Percentiles rank a stretch among this genome's conserved stretches.
Conservation (phyloP, 108 stramenopile genomes). For the Fragilaria crotonensis region DNA sequence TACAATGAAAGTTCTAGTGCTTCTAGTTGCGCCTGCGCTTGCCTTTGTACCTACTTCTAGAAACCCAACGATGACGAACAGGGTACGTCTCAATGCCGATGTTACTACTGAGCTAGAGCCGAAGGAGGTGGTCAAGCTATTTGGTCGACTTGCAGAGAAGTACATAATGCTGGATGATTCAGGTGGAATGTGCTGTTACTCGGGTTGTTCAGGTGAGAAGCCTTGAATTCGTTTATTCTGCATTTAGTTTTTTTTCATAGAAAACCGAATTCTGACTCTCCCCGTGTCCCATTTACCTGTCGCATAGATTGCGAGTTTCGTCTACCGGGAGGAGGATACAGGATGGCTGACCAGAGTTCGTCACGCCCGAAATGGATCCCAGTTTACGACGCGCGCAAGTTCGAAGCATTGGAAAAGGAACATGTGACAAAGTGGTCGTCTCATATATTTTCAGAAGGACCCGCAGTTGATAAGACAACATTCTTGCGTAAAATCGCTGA, state of each 20-base stretch:
- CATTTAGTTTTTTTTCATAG: conserved; percentile 5
- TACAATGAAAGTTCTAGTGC: too few relatives aligned
- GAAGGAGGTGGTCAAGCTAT: conserved; percentile 73
- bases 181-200: conserved; percentile 82
- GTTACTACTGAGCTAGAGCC: conserved; percentile 36
- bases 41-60: too few relatives aligned
- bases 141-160: conserved; percentile 80
- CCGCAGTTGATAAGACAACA: conserved; percentile 53
- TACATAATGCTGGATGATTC: conserved; percentile 76
- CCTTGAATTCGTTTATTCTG: conserved; percentile 30
- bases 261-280: background rate
- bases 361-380: conserved; percentile 83
- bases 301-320: conserved; percentile 37
- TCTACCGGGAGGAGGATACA: conserved; percentile 73
- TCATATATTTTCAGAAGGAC: conserved; percentile 52
- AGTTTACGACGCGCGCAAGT: conserved; percentile 50
- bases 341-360: conserved; percentile 76
- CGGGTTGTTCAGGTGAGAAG: conserved; percentile 65
- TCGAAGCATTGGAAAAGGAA: conserved; percentile 54
- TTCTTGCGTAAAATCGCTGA: conserved; percentile 43
- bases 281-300: background rate
- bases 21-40: too few relatives aligned
- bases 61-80: too few relatives aligned
- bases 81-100: background rate
- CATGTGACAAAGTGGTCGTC: conserved; percentile 69